Evolutionary conservation across 139 green algal genomes (phyloP).

Genomic region (Chlorella vulgaris): DNA sequence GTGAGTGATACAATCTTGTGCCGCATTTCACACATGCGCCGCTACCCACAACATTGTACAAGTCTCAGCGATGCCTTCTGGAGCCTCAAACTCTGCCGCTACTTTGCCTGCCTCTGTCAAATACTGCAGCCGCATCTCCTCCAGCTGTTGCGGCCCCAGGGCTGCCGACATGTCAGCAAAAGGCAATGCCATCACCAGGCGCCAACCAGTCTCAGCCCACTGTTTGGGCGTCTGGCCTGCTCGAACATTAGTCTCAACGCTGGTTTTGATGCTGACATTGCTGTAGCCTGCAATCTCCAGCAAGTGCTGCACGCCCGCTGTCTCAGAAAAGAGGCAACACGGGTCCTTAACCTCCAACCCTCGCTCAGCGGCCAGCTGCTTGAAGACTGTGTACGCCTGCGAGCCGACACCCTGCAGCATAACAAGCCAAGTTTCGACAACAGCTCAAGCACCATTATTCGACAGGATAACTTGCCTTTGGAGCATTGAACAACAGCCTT

Average conservation of each 20-base stretch:
- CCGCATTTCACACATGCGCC: no score
- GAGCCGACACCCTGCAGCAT: background rate
- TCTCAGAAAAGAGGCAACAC: background rate
- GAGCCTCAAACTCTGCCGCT: no score
- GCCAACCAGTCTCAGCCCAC: background rate
- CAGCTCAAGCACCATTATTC: background rate
- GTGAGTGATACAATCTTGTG: no score
- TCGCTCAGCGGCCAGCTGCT: background rate
- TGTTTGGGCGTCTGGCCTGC: background rate
- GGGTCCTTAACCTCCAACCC: background rate
- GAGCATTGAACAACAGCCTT: background rate
- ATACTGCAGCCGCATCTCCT: slow-evolving; percentile 5
- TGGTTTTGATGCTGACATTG: background rate
- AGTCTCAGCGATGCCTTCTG: no score
- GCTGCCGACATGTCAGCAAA: slow-evolving; percentile 32
- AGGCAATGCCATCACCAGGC: background rate
- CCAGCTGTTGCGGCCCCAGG: slow-evolving; percentile 23
- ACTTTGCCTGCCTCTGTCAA: background rate
- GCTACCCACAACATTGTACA: no score
- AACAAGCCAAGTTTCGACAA: background rate
- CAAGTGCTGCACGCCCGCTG: background rate
- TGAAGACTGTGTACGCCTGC: background rate
- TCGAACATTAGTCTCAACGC: background rate
- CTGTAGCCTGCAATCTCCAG: background rate
- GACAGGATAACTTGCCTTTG: background rate